Evolutionary conservation across 1,139 yeast genomes (phyloP).

Genomic region (Magnusiomyces magnusii): DNA sequence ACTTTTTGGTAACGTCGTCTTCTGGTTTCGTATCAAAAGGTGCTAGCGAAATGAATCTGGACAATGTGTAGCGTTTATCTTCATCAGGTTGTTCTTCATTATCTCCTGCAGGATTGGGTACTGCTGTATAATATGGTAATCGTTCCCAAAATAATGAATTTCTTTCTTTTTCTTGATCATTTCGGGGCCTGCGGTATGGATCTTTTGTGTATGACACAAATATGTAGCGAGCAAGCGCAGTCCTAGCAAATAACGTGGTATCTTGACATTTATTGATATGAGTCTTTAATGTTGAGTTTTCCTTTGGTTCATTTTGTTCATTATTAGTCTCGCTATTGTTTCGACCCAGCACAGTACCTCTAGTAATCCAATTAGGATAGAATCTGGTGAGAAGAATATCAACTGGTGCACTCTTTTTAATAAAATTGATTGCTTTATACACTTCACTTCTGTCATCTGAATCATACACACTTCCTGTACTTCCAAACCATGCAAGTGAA

Average conservation of each 20-base stretch:
- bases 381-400: conserved; percentile 5
- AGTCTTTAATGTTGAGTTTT: neutral
- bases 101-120: conserved; percentile 9
- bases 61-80: conserved; percentile 8
- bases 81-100: neutral
- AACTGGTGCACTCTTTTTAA: neutral
- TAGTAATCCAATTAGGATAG: neutral
- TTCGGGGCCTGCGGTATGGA: neutral
- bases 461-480: neutral
- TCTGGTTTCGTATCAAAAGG: conserved; percentile 19
- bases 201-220: conserved; percentile 17
- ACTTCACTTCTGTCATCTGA: neutral
- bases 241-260: neutral
- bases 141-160: conserved; percentile 23
- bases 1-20: neutral
- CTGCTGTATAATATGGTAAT: conserved; percentile 21
- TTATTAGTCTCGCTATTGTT: neutral
- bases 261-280: neutral
- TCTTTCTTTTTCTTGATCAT: neutral
- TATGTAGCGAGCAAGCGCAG: conserved; percentile 20
- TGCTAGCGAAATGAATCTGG: conserved; percentile 26
- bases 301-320: conserved; percentile 4
- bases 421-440: neutral
- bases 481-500: conserved; percentile 3
- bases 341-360: neutral